Evolutionary conservation across 2,329 filamentous ascomycete species (phyloP).

Genomic region (Pyricularia sp.): DNA sequence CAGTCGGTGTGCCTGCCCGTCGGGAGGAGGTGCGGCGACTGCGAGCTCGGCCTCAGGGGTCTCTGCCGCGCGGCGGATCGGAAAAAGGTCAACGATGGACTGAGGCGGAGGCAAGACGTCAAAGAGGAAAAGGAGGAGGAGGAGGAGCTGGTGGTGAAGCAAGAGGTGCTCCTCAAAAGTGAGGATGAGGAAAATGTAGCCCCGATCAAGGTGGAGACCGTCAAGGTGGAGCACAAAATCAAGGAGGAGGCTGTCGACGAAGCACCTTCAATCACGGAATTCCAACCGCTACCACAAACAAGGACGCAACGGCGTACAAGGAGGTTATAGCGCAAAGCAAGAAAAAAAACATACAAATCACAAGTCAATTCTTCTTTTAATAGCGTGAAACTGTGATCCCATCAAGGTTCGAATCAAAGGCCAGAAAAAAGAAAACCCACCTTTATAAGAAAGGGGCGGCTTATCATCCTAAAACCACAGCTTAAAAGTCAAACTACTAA

Average conservation of each 20-base stretch:
- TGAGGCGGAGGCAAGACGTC: slow-evolving; percentile 34
- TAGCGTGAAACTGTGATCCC: neutral
- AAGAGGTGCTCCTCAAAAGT: slow-evolving; percentile 13
- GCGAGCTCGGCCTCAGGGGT: slow-evolving; percentile 65
- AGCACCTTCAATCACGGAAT: slow-evolving; percentile 1
- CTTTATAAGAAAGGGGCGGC: neutral
- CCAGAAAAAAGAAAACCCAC: too few species aligned
- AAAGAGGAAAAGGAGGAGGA: slow-evolving; percentile 19
- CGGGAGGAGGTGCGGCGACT: slow-evolving; percentile 74
- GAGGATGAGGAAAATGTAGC: slow-evolving; percentile 13
- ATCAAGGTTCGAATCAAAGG: neutral
- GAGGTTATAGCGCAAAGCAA: neutral
- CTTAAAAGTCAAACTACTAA: neutral
- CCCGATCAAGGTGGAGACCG: slow-evolving; percentile 4
- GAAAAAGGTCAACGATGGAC: slow-evolving; percentile 50
- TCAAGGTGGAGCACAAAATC: slow-evolving; percentile 10
- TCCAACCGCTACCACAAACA: neutral
- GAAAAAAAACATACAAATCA: neutral
- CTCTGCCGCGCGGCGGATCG: slow-evolving; percentile 67
- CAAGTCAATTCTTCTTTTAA: neutral
- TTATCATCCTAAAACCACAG: neutral
- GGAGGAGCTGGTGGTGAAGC: slow-evolving; percentile 17
- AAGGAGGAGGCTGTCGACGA: slow-evolving; percentile 14
- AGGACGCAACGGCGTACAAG: neutral
- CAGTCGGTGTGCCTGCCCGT: slow-evolving; percentile 80